Evolutionary conservation across 2,329 filamentous ascomycete species (phyloP), one percentile per base, ranked within the genome.

Genomic region (Colletotrichum sp.): DNA sequence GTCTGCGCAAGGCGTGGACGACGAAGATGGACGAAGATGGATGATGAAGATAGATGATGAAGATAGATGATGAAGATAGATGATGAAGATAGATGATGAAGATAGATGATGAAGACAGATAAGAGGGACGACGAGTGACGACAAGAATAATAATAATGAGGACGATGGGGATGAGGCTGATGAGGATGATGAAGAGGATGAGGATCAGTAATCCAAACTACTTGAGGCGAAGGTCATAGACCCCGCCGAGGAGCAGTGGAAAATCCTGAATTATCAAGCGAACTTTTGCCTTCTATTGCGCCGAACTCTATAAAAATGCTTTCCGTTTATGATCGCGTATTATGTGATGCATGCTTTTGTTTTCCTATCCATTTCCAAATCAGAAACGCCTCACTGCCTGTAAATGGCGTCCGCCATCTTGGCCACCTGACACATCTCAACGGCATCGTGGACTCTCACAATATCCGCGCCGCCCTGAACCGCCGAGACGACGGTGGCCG

Each of bases 351-450:
- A 32, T 39, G 55, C 7, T 70, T 57, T 44, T n/a, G 22, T 44
- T 71, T 57, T 61, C 34, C 27, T 25, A 12, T 52, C 15, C 44
- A 27, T 34, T 19, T 34, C 16, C 11, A 32, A 32, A 64, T 25
- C 61, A 32, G 30, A n/a, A 63, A 34, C 32, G n/a, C 25, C 57
- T 78, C 74, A 86, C 55, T 87, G 86, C 79, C 95, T 89, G 91
- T 95, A 98, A 71, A 98, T 96, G n/a, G 96, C 96, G 89, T 98
- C 96, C 11, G 95, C 92, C 93, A 98, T 96, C 82, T 91, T 94
- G 2, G 92, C 92, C 36, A 98, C 96, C 84, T 95, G 90, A 55
- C 86, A 88, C 96, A 98, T 98, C 87, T 97, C 94, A 72, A 88
- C 85, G 16, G 96, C 94, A 86, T 98, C 96, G 85, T 99, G 97